phyloP scores from a whole-genome alignment of 1,139 yeast species.

The Chernovozyma sophiae-reginae region DNA sequence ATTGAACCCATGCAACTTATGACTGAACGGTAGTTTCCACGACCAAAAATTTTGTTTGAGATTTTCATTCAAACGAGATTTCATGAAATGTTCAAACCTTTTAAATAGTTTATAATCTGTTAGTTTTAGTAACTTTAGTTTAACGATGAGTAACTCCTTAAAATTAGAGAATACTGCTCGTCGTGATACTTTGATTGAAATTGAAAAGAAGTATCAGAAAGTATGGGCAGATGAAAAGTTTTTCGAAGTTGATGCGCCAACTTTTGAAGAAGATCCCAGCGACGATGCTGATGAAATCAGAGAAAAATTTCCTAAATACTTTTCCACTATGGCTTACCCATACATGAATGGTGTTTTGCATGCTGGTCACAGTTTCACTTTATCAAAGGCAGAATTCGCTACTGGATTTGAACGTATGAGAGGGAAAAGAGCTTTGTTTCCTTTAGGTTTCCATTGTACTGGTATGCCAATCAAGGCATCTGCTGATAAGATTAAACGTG shows the following conservation, averaged over 20 bases:
- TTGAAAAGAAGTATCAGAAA: constrained; percentile 86
- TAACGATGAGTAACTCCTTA: constrained; percentile 38
- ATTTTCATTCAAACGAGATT: no score
- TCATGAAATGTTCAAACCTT: no score
- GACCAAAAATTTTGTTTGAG: background rate
- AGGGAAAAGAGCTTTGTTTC: constrained; percentile 90
- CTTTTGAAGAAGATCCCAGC: constrained; percentile 57
- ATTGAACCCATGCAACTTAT: no score
- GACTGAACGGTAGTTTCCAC: background rate
- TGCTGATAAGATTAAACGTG: constrained; percentile 93
- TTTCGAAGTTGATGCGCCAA: constrained; percentile 87
- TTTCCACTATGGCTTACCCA: constrained; percentile 96
- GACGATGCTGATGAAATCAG: constrained; percentile 69
- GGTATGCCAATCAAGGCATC: constrained; percentile 99
- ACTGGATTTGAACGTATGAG: constrained; percentile 93
- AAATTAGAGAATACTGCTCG: constrained; percentile 65
- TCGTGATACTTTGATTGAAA: constrained; percentile 87
- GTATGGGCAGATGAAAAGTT: constrained; percentile 82
- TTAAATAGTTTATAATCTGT: no score
- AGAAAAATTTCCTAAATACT: constrained; percentile 76
- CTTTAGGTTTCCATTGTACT: constrained; percentile 98
- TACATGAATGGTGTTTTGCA: constrained; percentile 98
- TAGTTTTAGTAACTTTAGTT: no score
- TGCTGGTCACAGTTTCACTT: constrained; percentile 95
- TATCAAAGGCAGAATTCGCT: constrained; percentile 91